Evolutionary conservation across 805 yeast genomes (phyloP), one percentile per base, ranked within the genome.

Genomic region (Candida pini): DNA sequence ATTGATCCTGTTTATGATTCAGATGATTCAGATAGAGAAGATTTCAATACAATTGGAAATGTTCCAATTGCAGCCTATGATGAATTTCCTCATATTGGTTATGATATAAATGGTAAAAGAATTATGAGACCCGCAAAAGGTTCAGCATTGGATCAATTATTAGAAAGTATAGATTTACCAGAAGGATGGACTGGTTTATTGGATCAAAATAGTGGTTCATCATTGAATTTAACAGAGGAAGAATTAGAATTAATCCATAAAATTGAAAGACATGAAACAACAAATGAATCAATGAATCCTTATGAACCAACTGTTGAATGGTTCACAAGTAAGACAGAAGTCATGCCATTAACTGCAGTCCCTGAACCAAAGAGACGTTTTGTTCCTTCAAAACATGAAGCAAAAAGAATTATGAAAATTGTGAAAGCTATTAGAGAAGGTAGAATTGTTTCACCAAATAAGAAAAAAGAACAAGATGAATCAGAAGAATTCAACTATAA

Each of bases 111-210:
- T 57, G 98, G 99, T 53, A 90, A 89, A 58, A 77, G 98, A 55
- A 89, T 92, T 54, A 90, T 92, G 97, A 78, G 99, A 60, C 99
- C 99, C 9, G 98, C 97, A 8, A 82, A 86, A 51, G 96, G 97
- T 10, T 78, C 94, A 38, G 98, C 97, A 2, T 71, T 92, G 45
- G 97, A 92, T 53, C 83, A 81, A 51, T 71, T 92, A 43, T 66
- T 92, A 45, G 98, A 90, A 53, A 69, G 79, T 20, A 92, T 92
- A 41, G 99, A 92, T 42, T 68, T 92, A 44, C 98, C 98, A 10
- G 94, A 86, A 62, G 98, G 98, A 18, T 92, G 97, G 97, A 92
- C 98, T 12, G 99, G 99, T 30, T 69, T 92, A 41, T 64, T 90
- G 41, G 97, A 92, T 60, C 82, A 85, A 52, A 73, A 79, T 51